Evolutionary conservation across 306 rosid species (phyloP).

Genomic region (Rubus idaeus): DNA sequence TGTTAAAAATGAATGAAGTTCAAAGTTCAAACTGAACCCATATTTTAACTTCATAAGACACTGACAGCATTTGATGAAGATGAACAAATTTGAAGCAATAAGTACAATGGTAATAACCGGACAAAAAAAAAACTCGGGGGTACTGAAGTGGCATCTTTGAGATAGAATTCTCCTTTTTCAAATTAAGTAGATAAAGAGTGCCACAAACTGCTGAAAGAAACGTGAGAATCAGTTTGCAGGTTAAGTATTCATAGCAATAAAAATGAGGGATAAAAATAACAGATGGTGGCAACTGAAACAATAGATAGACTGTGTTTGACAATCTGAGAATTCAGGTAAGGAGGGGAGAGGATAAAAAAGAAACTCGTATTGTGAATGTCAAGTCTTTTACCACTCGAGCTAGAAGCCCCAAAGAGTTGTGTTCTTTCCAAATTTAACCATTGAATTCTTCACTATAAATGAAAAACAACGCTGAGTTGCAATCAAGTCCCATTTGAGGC

Average conservation of each 20-base stretch:
- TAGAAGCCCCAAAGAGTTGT: background rate
- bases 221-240: background rate
- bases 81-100: background rate
- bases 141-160: background rate
- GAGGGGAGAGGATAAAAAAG: background rate
- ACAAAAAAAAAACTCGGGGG: too few species aligned
- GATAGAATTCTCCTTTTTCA: background rate
- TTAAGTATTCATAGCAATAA: background rate
- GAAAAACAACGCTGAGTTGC: background rate
- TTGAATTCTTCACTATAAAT: background rate
- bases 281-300: background rate
- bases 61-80: background rate
- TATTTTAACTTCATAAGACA: too few species aligned
- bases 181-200: background rate
- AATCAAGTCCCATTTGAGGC: background rate
- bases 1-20: too few species aligned
- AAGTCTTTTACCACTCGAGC: background rate
- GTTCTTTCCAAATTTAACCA: background rate
- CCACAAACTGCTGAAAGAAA: background rate
- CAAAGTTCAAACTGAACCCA: background rate
- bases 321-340: background rate
- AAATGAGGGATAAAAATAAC: background rate
- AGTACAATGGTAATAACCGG: too few species aligned
- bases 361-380: background rate
- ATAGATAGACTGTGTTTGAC: background rate